Evolutionary conservation across 345 rosid species (phyloP).

Genomic region (Populus euphratica): DNA sequence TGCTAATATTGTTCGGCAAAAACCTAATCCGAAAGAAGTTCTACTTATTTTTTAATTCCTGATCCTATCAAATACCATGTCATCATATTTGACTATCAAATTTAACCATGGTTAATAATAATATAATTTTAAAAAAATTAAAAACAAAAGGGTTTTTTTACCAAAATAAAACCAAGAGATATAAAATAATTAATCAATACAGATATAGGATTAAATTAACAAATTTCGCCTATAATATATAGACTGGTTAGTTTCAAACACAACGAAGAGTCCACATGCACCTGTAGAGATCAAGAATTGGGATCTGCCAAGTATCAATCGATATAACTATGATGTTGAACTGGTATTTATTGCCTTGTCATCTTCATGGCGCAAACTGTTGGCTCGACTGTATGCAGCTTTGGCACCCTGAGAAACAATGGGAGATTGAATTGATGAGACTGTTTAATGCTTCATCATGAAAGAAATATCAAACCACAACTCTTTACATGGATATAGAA

Average conservation of each 20-base stretch:
- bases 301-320: not conserved
- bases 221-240: no score
- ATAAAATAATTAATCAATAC: no score
- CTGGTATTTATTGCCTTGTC: conserved; percentile 4
- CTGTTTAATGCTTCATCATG: not conserved
- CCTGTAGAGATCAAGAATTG: conserved; percentile 11
- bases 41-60: no score
- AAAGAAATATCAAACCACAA: not conserved
- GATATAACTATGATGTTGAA: conserved; percentile 31
- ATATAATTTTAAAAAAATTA: no score
- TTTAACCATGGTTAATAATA: no score
- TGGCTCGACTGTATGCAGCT: conserved; percentile 63
- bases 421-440: not conserved
- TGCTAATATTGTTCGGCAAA: no score
- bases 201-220: no score
- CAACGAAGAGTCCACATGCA: not conserved
- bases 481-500: not conserved
- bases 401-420: conserved; percentile 66
- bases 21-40: no score
- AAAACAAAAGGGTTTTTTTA: no score
- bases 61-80: no score
- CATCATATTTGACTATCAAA: no score
- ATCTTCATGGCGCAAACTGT: conserved; percentile 69
- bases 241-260: not conserved
- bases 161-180: no score